A percentile compares a stretch with the other conserved stretches of the same genome.
Evolutionary conservation across 768 basidiomycete species (phyloP).

Genomic region (Termitomyces sp.): DNA sequence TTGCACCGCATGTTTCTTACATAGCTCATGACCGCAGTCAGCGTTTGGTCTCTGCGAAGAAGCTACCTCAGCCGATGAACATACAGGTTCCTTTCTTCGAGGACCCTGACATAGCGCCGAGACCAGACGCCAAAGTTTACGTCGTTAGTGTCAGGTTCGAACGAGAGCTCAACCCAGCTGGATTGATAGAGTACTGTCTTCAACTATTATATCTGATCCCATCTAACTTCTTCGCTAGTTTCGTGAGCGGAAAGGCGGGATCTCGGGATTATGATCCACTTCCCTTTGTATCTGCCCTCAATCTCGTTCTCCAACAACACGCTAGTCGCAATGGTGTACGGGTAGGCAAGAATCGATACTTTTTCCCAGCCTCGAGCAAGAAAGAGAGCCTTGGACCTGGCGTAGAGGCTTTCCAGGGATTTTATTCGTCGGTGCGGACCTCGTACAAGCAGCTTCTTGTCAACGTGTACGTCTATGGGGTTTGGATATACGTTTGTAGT

Average conservation of each 20-base stretch:
- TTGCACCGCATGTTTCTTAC: slow-evolving; percentile 31
- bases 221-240: slow-evolving; percentile 33
- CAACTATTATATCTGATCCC: background rate
- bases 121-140: slow-evolving; percentile 36
- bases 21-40: slow-evolving; percentile 53
- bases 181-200: slow-evolving; percentile 30
- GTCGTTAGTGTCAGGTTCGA: slow-evolving; percentile 38
- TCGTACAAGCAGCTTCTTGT: slow-evolving; percentile 48
- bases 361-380: slow-evolving; percentile 39
- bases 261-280: slow-evolving; percentile 42
- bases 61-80: slow-evolving; percentile 42
- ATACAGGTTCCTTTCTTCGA: slow-evolving; percentile 40
- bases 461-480: slow-evolving; percentile 39
- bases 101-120: slow-evolving; percentile 32
- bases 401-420: slow-evolving; percentile 41
- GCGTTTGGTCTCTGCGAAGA: slow-evolving; percentile 41
- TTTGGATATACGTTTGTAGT: background rate
- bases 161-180: slow-evolving; percentile 32
- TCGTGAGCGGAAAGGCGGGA: slow-evolving; percentile 43
- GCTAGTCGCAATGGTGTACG: slow-evolving; percentile 44
- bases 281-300: slow-evolving; percentile 54
- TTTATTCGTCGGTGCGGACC: slow-evolving; percentile 47
- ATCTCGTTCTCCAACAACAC: slow-evolving; percentile 52
- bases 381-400: slow-evolving; percentile 27
- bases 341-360: slow-evolving; percentile 53